These are phyloP conservation scores for Cicer chorassanicum DNA, from an alignment of 306 rosid genomes.

Conservation along the genomic window DNA sequence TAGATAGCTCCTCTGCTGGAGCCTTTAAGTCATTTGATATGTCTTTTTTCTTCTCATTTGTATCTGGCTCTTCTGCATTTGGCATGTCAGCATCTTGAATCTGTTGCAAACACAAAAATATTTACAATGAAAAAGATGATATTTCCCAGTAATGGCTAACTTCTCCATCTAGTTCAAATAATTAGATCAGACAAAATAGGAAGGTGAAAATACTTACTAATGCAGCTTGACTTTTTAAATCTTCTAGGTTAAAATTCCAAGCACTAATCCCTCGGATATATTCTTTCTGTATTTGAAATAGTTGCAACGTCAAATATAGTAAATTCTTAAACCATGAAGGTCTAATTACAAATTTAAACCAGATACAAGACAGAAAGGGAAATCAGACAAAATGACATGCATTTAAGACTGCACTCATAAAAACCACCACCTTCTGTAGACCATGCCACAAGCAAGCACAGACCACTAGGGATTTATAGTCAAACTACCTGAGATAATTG, in stretches of 20 bases:
- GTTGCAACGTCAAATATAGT: slow-evolving; percentile 31
- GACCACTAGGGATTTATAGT: slow-evolving; percentile 24
- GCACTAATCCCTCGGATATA: slow-evolving; percentile 99
- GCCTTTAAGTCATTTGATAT: slow-evolving; percentile 52
- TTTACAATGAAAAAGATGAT: slow-evolving; percentile 31
- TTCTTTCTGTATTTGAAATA: slow-evolving; percentile 75
- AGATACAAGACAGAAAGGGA: background rate
- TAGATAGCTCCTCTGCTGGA: slow-evolving; percentile 53
- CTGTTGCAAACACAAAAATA: slow-evolving; percentile 55
- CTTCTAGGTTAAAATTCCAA: slow-evolving; percentile 98
- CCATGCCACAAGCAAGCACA: slow-evolving; percentile 30
- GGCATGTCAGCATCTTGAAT: slow-evolving; percentile 79
- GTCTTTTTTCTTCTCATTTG: slow-evolving; percentile 53
- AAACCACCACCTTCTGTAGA: slow-evolving; percentile 30
- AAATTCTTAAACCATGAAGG: slow-evolving; percentile 27
- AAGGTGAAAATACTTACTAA: slow-evolving; percentile 69
- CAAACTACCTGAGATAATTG: slow-evolving; percentile 82
- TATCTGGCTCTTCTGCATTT: slow-evolving; percentile 59
- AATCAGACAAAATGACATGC: slow-evolving; percentile 32
- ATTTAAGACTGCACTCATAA: slow-evolving; percentile 9
- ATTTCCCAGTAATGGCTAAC: slow-evolving; percentile 23
- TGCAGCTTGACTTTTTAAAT: slow-evolving; percentile 94
- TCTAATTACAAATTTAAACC: slow-evolving; percentile 14
- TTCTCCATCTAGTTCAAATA: slow-evolving; percentile 27
- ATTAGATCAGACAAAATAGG: slow-evolving; percentile 36